A percentile compares a stretch with the other conserved stretches of the same genome.
Evolutionary conservation across 495 filamentous ascomycete species (phyloP).

Genomic region (Podospora pseudocomata): DNA sequence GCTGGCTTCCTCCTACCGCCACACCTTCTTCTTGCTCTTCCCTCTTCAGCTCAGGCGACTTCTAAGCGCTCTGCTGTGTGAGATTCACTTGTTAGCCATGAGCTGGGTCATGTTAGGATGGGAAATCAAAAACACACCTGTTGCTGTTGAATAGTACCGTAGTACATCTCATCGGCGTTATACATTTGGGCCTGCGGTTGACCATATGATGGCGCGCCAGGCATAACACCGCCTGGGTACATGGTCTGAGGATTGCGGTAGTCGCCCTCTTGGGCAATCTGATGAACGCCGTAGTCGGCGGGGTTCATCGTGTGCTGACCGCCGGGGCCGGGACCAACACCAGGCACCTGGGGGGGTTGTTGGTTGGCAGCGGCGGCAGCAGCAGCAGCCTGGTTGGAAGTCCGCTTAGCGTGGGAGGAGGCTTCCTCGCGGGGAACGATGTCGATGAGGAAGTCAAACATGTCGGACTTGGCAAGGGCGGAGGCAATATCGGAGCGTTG

Average conservation of each 20-base stretch:
- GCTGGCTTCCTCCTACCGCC: neutral
- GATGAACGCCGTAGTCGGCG: conserved; percentile 59
- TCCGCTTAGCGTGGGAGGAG: conserved; percentile 72
- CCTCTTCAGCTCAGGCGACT: conserved; percentile 3
- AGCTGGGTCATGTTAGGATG: neutral
- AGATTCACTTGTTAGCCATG: conserved; percentile 13
- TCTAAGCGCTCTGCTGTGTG: conserved; percentile 29
- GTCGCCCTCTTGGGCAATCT: conserved; percentile 63
- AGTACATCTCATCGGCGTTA: conserved; percentile 79
- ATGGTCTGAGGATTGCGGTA: conserved; percentile 72
- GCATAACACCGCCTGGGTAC: conserved; percentile 73
- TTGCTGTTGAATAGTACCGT: conserved; percentile 76
- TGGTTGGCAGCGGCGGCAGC: conserved; percentile 45
- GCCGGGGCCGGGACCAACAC: conserved; percentile 58
- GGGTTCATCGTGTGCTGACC: conserved; percentile 43
- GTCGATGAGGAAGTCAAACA: conserved; percentile 99
- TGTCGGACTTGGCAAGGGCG: conserved; percentile 92
- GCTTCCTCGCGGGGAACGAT: conserved; percentile 97
- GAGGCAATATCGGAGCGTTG: conserved; percentile 96
- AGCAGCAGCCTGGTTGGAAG: conserved; percentile 40
- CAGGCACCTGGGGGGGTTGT: conserved; percentile 51
- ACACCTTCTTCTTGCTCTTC: neutral
- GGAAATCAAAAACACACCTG: conserved; percentile 57
- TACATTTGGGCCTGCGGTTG: conserved; percentile 74
- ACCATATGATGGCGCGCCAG: conserved; percentile 66